Evolutionary conservation across 345 rosid species (phyloP).

Genomic region (Schrenkiella parvula): DNA sequence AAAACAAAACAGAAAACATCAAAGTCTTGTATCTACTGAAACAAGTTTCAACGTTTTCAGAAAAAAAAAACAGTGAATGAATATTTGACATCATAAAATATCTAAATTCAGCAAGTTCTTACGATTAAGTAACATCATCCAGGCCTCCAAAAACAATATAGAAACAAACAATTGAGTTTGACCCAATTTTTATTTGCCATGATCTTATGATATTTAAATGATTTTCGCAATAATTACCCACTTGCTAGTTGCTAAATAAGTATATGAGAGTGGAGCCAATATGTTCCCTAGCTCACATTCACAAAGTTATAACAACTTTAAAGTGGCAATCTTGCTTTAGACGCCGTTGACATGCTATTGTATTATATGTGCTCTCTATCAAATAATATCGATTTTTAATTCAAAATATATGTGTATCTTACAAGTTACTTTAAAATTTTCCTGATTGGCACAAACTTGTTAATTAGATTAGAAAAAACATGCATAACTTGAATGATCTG

Average conservation of each 20-base stretch:
- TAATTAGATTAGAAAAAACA: neutral
- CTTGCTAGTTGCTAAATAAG: neutral
- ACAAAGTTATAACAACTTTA: neutral
- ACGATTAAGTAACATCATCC: neutral
- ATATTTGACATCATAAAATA: conserved; percentile 11
- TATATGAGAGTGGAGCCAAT: conserved; percentile 1
- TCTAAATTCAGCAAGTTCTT: neutral
- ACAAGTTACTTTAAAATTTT: neutral
- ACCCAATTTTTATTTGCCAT: neutral
- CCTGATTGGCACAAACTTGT: neutral
- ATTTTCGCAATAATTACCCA: conserved; percentile 3
- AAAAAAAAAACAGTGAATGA: neutral
- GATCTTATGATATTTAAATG: neutral
- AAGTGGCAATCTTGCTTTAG: conserved; percentile 18
- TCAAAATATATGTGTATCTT: neutral
- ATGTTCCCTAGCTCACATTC: conserved; percentile 15
- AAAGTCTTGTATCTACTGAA: neutral
- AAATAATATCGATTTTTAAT: neutral
- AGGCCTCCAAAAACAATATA: neutral
- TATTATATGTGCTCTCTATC: neutral
- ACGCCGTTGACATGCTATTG: neutral
- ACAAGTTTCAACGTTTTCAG: neutral
- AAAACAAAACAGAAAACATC: no score
- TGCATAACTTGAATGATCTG: neutral
- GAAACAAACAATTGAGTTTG: neutral